Evolutionary conservation across 2,329 filamentous ascomycete species (phyloP).

Genomic region (Aspergillus ochraceoroseus): DNA sequence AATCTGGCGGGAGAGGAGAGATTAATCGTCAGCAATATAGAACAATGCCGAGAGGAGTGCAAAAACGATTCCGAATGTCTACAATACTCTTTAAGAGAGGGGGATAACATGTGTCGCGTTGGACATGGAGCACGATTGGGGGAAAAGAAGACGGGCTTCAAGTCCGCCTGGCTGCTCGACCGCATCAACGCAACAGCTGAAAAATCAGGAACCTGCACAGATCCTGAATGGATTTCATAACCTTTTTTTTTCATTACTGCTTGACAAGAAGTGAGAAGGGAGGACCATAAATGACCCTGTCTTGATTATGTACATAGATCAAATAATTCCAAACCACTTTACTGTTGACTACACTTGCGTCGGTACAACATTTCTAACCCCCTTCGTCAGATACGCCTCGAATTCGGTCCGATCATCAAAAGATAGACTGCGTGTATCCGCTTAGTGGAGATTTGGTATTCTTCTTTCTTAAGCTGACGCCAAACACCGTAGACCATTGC

Average conservation of each 20-base stretch:
- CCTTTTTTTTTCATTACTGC: neutral
- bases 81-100: slow-evolving; percentile 4
- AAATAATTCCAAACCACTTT: slow-evolving; percentile 12
- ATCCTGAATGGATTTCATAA: slow-evolving; percentile 7
- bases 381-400: slow-evolving; percentile 9
- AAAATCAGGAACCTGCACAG: slow-evolving; percentile 8
- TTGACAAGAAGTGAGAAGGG: too few relatives aligned
- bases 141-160: neutral
- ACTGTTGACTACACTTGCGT: slow-evolving; percentile 8
- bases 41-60: slow-evolving; percentile 8
- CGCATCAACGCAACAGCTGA: slow-evolving; percentile 9
- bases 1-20: slow-evolving; percentile 7
- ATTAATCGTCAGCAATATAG: neutral
- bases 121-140: slow-evolving; percentile 3
- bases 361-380: slow-evolving; percentile 14
- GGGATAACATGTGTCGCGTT: slow-evolving; percentile 3
- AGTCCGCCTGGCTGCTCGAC: slow-evolving; percentile 13
- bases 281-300: too few relatives aligned
- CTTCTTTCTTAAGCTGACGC: neutral
- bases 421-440: slow-evolving; percentile 10
- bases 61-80: slow-evolving; percentile 6
- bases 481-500: slow-evolving; percentile 13
- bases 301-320: too few relatives aligned
- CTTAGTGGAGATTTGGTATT: neutral
- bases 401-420: slow-evolving; percentile 6